Conservation (phyloP, 2,329 filamentous ascomycete species). For the Talaromyces sp. region DNA sequence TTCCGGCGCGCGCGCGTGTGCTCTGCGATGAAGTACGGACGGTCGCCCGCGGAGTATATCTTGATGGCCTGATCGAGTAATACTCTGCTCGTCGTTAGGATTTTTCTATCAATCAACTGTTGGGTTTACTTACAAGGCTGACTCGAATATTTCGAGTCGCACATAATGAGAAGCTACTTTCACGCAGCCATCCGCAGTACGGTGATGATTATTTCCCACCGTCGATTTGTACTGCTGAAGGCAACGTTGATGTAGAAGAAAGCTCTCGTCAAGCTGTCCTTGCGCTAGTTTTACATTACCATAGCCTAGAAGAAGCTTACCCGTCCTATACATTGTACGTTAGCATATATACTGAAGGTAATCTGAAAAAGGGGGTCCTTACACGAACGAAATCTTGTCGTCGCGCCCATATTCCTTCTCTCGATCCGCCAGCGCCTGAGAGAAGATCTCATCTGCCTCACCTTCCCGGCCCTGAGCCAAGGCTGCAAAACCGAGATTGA, state of each 20-base stretch:
- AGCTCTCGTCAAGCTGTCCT: background rate
- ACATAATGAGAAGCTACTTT: conserved; percentile 9
- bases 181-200: conserved; percentile 2
- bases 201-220: conserved; percentile 4
- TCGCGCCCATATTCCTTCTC: background rate
- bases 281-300: background rate
- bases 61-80: too few relatives aligned
- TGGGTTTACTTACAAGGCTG: too few relatives aligned
- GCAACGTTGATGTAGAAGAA: background rate
- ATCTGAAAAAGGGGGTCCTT: background rate
- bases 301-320: background rate
- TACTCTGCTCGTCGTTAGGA: too few relatives aligned
- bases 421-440: too few relatives aligned
- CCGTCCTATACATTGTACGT: background rate
- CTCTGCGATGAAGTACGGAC: too few relatives aligned
- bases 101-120: too few relatives aligned
- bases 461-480: too few relatives aligned
- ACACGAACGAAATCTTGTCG: background rate
- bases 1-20: too few relatives aligned
- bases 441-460: too few relatives aligned
- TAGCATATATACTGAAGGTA: background rate
- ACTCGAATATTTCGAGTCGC: too few relatives aligned
- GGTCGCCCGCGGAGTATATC: too few relatives aligned
- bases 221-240: conserved; percentile 3
- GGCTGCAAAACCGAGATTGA: too few relatives aligned